Percentiles rank a stretch among this genome's conserved stretches.
Conservation (phyloP, 345 rosid genomes). For the Eucalyptus curtisii region DNA sequence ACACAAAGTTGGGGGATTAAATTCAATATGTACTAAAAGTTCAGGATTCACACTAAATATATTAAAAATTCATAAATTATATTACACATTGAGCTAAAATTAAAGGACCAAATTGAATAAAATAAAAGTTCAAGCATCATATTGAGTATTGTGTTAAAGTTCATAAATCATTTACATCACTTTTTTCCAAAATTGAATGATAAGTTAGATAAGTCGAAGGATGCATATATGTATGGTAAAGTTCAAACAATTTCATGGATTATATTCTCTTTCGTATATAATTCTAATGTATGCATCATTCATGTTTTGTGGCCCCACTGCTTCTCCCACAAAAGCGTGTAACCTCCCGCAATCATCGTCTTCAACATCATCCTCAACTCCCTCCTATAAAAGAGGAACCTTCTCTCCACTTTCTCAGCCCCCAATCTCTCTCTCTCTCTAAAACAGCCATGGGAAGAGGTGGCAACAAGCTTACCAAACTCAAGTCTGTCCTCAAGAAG, state of each 20-base stretch:
- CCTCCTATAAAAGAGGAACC: slow-evolving; percentile 21
- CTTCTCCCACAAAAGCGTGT: neutral
- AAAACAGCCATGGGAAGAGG: slow-evolving; percentile 13
- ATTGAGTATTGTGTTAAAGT: fast-evolving
- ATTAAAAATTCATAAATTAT: too few species aligned
- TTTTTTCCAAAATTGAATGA: neutral
- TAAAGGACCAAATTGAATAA: too few species aligned
- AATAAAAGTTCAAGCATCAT: too few species aligned
- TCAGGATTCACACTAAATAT: too few species aligned
- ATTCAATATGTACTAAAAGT: too few species aligned
- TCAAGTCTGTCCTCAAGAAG: slow-evolving; percentile 23
- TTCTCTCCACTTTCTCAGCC: slow-evolving; percentile 8
- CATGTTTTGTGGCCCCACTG: neutral
- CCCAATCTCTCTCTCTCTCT: neutral
- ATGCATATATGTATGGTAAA: neutral
- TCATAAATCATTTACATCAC: neutral
- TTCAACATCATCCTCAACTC: neutral
- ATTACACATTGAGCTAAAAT: too few species aligned
- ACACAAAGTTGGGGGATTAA: neutral
- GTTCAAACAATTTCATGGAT: neutral
- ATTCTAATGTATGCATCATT: neutral
- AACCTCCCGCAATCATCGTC: neutral
- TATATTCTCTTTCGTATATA: neutral
- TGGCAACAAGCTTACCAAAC: slow-evolving; percentile 16
- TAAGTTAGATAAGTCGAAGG: neutral